A percentile compares a stretch with the other conserved stretches of the same genome.
phyloP scores from a whole-genome alignment of 208 protist species.

The Acanthamoeba lenticulata region DNA sequence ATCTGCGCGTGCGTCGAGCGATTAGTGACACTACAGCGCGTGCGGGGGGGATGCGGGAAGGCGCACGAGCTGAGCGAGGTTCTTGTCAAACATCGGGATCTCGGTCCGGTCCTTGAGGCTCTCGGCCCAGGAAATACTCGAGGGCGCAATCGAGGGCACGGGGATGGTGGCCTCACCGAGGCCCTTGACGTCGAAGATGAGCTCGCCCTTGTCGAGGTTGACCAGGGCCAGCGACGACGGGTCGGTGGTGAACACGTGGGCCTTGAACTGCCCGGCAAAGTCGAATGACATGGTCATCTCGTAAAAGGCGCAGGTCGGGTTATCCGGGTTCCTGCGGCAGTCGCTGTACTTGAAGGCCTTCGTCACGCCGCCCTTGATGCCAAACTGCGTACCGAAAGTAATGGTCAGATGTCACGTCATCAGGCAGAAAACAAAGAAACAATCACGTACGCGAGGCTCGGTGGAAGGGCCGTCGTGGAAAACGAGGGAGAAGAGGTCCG shows the following conservation, averaged over 20 bases:
- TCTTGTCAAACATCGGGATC: neutral
- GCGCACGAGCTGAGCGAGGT: neutral
- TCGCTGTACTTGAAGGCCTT: neutral
- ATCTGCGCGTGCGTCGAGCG: neutral
- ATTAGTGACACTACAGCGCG: neutral
- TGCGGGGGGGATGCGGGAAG: neutral
- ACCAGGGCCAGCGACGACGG: neutral
- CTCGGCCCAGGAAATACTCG: neutral
- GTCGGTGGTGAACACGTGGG: neutral
- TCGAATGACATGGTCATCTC: neutral
- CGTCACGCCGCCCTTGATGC: neutral
- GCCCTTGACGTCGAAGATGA: conserved; percentile 1
- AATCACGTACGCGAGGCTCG: neutral
- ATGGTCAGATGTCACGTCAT: neutral
- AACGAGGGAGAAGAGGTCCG: neutral
- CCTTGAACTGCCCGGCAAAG: neutral
- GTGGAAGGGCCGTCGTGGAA: neutral
- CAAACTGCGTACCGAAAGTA: neutral
- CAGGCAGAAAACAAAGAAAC: neutral
- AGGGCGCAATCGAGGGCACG: neutral
- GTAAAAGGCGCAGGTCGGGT: conserved; percentile 17
- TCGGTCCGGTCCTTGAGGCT: neutral
- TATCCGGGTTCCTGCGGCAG: neutral
- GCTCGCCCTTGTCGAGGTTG: neutral
- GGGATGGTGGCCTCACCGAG: neutral